phyloP scores from a whole-genome alignment of 179 eudicot genomes.

The Beta lomatogona region DNA sequence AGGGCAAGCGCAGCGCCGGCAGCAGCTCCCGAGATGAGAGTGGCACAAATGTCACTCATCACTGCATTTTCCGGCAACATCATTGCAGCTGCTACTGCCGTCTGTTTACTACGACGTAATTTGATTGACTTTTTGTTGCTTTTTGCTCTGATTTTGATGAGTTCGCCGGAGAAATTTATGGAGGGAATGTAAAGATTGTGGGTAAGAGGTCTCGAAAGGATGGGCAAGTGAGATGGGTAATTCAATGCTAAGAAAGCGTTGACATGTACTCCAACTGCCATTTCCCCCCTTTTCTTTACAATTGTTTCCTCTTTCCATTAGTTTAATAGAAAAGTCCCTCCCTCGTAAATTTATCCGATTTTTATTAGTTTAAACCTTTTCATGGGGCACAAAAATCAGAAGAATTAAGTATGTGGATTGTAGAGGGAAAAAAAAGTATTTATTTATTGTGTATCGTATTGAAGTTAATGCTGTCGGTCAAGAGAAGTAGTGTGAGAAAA shows the following conservation, averaged over 20 bases:
- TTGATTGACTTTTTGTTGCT: background rate
- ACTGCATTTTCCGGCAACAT: conserved; percentile 45
- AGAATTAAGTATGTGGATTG: no score
- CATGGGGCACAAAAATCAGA: no score
- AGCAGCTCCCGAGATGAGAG: conserved; percentile 43
- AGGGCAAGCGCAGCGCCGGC: conserved; percentile 55
- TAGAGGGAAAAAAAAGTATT: no score
- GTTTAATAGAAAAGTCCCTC: no score
- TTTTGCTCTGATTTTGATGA: background rate
- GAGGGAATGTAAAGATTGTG: background rate
- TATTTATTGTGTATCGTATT: no score
- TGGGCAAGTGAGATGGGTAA: background rate
- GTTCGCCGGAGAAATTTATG: background rate
- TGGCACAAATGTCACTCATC: conserved; percentile 47
- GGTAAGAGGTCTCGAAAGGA: background rate
- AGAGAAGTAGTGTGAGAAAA: no score
- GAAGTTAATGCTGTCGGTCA: no score
- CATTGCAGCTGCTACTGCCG: conserved; percentile 19
- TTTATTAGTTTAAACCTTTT: no score
- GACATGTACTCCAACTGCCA: background rate
- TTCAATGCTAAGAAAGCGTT: background rate
- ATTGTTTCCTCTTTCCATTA: no score
- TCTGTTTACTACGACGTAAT: background rate
- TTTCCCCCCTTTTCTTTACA: background rate
- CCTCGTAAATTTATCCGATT: no score